Conservation (phyloP, 1,139 yeast species). For the Lodderomyces margitis region DNA sequence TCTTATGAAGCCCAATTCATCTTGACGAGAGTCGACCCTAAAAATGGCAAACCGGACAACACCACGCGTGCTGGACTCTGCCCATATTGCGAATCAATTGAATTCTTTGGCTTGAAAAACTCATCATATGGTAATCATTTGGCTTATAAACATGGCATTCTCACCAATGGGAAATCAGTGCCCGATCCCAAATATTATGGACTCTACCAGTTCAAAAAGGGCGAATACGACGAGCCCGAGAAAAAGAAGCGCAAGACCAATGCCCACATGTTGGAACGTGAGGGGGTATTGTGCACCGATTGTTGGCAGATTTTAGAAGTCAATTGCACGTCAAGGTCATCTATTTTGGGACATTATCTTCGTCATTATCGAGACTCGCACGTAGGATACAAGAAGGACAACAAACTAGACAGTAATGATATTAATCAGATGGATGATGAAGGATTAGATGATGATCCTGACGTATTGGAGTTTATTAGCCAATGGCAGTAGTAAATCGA, state of each 20-base stretch:
- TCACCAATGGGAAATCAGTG: constrained; percentile 28
- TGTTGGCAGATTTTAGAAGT: constrained; percentile 20
- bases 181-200: constrained; percentile 19
- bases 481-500: background rate
- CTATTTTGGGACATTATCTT: constrained; percentile 17
- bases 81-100: constrained; percentile 30
- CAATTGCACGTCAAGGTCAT: constrained; percentile 18
- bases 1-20: constrained; percentile 16
- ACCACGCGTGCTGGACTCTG: constrained; percentile 28
- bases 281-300: constrained; percentile 18
- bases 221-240: constrained; percentile 16
- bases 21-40: constrained; percentile 13
- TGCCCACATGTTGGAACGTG: constrained; percentile 19
- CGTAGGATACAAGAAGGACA: constrained; percentile 16
- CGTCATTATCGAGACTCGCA: constrained; percentile 18
- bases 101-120: constrained; percentile 33
- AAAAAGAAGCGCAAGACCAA: constrained; percentile 19
- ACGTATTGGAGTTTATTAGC: background rate
- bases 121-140: constrained; percentile 34
- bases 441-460: background rate
- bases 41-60: constrained; percentile 14
- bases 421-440: constrained; percentile 10
- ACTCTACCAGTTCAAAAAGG: constrained; percentile 14
- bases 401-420: constrained; percentile 18
- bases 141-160: constrained; percentile 36